phyloP scores from a whole-genome alignment of 1,284 basidiomycete species.

The Tylopilus sp. region DNA sequence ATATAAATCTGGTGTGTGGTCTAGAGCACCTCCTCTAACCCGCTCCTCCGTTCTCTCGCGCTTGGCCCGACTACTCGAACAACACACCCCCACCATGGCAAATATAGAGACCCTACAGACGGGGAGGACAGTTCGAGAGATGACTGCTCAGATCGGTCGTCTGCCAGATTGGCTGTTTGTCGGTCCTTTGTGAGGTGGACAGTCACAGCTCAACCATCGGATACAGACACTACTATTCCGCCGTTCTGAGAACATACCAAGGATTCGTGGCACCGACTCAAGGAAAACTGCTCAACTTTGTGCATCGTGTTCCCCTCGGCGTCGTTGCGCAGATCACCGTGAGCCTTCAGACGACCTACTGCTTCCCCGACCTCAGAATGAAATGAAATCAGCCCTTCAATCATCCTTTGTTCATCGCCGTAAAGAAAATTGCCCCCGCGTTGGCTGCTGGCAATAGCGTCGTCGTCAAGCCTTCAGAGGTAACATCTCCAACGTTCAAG shows the following conservation, averaged over 20 bases:
- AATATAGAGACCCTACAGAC: slow-evolving; percentile 71
- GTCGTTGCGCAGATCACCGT: slow-evolving; percentile 84
- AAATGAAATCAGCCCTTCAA: slow-evolving; percentile 63
- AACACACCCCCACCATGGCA: slow-evolving; percentile 55
- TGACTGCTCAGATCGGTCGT: slow-evolving; percentile 69
- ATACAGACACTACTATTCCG: slow-evolving; percentile 69
- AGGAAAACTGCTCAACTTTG: slow-evolving; percentile 73
- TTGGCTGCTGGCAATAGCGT: slow-evolving; percentile 81
- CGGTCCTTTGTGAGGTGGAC: background rate
- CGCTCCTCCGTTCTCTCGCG: slow-evolving; percentile 64
- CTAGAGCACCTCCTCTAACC: slow-evolving; percentile 49
- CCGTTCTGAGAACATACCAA: slow-evolving; percentile 65
- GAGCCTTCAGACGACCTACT: slow-evolving; percentile 18
- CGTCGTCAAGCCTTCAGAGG: slow-evolving; percentile 80
- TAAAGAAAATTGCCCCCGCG: slow-evolving; percentile 84
- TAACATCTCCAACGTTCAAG: slow-evolving; percentile 19
- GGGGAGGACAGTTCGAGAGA: slow-evolving; percentile 72
- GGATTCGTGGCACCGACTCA: slow-evolving; percentile 73
- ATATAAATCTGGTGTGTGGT: slow-evolving; percentile 70
- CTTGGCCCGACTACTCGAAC: slow-evolving; percentile 59
- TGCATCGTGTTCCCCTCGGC: slow-evolving; percentile 73
- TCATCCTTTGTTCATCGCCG: slow-evolving; percentile 75
- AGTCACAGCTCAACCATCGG: slow-evolving; percentile 1
- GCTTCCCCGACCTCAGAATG: slow-evolving; percentile 5
- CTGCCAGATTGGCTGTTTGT: slow-evolving; percentile 80